These are phyloP conservation scores for Pyronema domesticum DNA, from an alignment of 495 filamentous ascomycete genomes.

Conservation along the genomic window DNA sequence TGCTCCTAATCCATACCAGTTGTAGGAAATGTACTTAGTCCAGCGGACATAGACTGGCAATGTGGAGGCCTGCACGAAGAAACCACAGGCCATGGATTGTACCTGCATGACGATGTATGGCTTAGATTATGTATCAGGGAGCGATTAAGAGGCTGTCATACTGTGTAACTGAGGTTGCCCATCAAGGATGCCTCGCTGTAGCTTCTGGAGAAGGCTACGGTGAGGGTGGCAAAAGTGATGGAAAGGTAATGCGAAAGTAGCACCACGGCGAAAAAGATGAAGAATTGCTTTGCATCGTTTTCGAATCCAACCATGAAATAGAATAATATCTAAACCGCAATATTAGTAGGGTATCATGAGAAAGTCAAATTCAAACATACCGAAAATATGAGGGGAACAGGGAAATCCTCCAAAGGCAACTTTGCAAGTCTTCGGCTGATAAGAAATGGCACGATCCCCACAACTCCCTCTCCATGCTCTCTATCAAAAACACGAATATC, in stretches of 20 bases:
- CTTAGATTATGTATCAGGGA: not conserved
- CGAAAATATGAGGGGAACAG: slow-evolving; percentile 48
- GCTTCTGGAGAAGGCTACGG: slow-evolving; percentile 40
- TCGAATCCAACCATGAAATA: slow-evolving; percentile 66
- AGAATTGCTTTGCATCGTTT: slow-evolving; percentile 39
- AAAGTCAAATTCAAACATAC: slow-evolving; percentile 7
- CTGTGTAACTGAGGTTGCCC: slow-evolving; percentile 49
- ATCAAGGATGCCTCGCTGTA: slow-evolving; percentile 46
- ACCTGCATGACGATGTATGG: not conserved
- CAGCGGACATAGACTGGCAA: slow-evolving; percentile 59
- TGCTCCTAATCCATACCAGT: slow-evolving; percentile 52
- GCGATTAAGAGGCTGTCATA: slow-evolving; percentile 28
- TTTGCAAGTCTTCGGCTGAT: slow-evolving; percentile 47
- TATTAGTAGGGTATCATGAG: not conserved
- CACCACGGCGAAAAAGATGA: slow-evolving; percentile 46
- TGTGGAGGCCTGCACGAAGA: slow-evolving; percentile 50
- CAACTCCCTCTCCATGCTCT: slow-evolving; percentile 51
- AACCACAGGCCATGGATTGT: slow-evolving; percentile 43
- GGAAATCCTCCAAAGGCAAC: slow-evolving; percentile 47
- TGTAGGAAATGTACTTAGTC: slow-evolving; percentile 45
- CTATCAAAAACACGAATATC: slow-evolving; percentile 60
- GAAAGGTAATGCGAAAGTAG: slow-evolving; percentile 49
- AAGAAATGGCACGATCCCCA: slow-evolving; percentile 46
- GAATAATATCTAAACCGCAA: slow-evolving; percentile 32
- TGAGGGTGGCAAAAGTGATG: slow-evolving; percentile 41